Evolutionary conservation across 1,284 basidiomycete species (phyloP).

Genomic region (Cutaneotrichosporon arboriforme): DNA sequence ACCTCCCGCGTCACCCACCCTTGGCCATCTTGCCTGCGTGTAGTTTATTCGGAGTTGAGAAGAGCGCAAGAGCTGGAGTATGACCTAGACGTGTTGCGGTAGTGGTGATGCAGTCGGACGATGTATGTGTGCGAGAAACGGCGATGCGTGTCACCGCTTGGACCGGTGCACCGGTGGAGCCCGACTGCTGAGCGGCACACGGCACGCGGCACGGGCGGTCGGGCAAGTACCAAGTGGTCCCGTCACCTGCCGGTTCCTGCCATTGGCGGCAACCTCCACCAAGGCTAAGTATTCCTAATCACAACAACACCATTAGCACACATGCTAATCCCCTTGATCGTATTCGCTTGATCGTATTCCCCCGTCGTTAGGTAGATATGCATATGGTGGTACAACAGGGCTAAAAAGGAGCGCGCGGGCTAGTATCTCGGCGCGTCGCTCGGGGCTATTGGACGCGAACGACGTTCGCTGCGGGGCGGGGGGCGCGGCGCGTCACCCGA

Average conservation of each 20-base stretch:
- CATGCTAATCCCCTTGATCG: not conserved
- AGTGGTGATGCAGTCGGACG: not conserved
- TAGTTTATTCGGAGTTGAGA: not conserved
- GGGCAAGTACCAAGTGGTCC: too few relatives aligned
- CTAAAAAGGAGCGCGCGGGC: not conserved
- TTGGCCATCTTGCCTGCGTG: not conserved
- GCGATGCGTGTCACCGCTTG: too few relatives aligned
- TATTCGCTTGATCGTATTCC: too few relatives aligned
- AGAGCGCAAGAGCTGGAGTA: not conserved
- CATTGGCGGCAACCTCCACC: too few relatives aligned
- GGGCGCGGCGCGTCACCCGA: conserved; percentile 3
- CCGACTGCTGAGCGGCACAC: too few relatives aligned
- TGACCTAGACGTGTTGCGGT: not conserved
- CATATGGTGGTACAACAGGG: not conserved
- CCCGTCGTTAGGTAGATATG: not conserved
- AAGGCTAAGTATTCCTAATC: too few relatives aligned
- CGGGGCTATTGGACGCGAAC: conserved; percentile 5
- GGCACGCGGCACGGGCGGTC: too few relatives aligned
- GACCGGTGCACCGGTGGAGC: too few relatives aligned
- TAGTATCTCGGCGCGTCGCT: not conserved
- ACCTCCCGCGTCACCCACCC: not conserved
- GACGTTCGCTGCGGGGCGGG: conserved; percentile 13
- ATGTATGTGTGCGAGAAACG: too few relatives aligned
- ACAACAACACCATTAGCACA: not conserved
- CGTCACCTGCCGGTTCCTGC: too few relatives aligned